phyloP scores from a whole-genome alignment of 1,284 basidiomycete species.

The Cryptococcus amylolentus region DNA sequence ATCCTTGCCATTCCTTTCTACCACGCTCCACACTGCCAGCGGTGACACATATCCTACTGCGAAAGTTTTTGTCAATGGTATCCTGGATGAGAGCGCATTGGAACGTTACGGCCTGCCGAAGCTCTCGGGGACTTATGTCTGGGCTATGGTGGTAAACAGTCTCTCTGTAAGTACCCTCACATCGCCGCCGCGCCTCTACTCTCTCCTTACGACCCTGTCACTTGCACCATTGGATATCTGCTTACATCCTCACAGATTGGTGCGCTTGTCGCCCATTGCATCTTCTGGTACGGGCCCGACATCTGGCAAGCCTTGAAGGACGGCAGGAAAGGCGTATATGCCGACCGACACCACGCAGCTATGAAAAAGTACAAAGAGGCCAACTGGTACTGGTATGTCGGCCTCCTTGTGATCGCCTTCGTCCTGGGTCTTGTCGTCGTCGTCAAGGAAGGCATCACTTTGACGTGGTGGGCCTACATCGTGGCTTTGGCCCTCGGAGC shows the following conservation, averaged over 20 bases:
- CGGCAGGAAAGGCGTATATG: conserved; percentile 52
- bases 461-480: conserved; percentile 22
- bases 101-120: conserved; percentile 28
- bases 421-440: conserved; percentile 23
- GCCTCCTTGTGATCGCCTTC: conserved; percentile 16
- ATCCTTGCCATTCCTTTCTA: conserved; percentile 15
- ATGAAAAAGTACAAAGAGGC: conserved; percentile 41
- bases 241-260: conserved; percentile 50
- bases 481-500: conserved; percentile 9
- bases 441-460: conserved; percentile 17
- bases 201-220: too few species aligned
- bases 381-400: conserved; percentile 32
- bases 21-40: conserved; percentile 12
- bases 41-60: conserved; percentile 51
- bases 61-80: conserved; percentile 22
- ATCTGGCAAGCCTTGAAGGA: conserved; percentile 52
- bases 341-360: conserved; percentile 57
- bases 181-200: too few species aligned
- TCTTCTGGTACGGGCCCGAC: conserved; percentile 38
- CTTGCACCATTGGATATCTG: too few species aligned
- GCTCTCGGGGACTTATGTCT: conserved; percentile 55
- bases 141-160: conserved; percentile 61
- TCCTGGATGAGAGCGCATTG: conserved; percentile 26
- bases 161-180: conserved; percentile 47
- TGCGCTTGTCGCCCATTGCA: conserved; percentile 59